phyloP scores from a whole-genome alignment of 2,329 filamentous ascomycete genomes.

The Lachnellula arida region DNA sequence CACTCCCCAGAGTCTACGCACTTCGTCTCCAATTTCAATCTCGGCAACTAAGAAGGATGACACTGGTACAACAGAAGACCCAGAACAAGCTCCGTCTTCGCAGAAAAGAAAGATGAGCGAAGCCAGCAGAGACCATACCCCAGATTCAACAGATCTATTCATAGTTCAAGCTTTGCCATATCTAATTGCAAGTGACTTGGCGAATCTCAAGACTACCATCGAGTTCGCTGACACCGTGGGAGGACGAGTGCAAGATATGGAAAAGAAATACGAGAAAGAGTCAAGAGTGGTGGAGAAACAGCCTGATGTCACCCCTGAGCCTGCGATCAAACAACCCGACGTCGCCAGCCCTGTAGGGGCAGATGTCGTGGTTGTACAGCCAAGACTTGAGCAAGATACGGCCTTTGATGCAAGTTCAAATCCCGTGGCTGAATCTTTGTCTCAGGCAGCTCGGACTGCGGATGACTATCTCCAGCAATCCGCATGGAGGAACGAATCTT shows the following conservation, averaged over 20 bases:
- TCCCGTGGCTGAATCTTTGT: constrained; percentile 22
- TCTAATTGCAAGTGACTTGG: constrained; percentile 3
- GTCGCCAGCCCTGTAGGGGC: neutral
- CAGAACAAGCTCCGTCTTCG: neutral
- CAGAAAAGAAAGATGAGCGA: neutral
- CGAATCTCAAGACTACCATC: constrained; percentile 15
- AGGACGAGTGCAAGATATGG: constrained; percentile 6
- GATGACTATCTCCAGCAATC: constrained; percentile 23
- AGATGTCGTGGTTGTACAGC: constrained; percentile 22
- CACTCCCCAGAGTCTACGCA: neutral
- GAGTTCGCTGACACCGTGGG: constrained; percentile 14
- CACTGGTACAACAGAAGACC: constrained; percentile 1
- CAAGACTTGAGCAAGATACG: constrained; percentile 13
- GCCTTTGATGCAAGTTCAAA: constrained; percentile 23
- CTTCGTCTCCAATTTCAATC: constrained; percentile 4
- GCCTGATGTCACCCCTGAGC: neutral
- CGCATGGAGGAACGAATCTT: constrained; percentile 16
- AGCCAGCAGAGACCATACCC: neutral
- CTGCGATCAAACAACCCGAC: neutral
- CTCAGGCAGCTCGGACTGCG: constrained; percentile 20
- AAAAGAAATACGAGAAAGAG: neutral
- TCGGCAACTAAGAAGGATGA: constrained; percentile 15
- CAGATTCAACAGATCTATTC: neutral
- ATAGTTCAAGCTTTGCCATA: neutral
- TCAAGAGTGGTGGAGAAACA: neutral